Conservation (phyloP, 768 basidiomycete species). For the Leccinum longicurvipes region DNA sequence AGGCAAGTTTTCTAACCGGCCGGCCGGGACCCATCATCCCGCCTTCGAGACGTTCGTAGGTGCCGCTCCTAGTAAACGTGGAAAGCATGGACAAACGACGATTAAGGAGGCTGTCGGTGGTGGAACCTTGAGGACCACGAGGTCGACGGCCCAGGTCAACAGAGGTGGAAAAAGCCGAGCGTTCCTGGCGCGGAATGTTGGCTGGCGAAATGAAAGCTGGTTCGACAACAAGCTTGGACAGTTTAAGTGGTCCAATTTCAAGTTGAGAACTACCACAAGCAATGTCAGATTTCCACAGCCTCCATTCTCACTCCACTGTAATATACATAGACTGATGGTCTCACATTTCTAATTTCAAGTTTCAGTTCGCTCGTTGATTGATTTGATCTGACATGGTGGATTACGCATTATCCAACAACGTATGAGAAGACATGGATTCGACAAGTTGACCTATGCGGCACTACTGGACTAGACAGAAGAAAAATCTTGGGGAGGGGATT, state of each 20-base stretch:
- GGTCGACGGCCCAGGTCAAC: slow-evolving; percentile 24
- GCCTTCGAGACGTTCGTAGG: slow-evolving; percentile 61
- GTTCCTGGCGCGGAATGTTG: slow-evolving; percentile 22
- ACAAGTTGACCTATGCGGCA: neutral
- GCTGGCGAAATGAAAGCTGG: neutral
- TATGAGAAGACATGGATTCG: neutral
- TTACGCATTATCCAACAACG: neutral
- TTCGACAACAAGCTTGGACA: no score
- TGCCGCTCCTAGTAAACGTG: slow-evolving; percentile 37
- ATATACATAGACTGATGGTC: no score
- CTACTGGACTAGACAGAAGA: slow-evolving; percentile 5
- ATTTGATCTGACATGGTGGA: no score
- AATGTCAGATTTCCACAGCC: no score
- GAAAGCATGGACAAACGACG: slow-evolving; percentile 19
- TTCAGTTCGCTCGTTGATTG: no score
- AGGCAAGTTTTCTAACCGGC: slow-evolving; percentile 36
- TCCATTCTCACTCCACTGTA: neutral
- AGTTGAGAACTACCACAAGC: no score
- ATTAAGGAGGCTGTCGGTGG: neutral
- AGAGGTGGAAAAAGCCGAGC: slow-evolving; percentile 29
- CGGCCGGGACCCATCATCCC: slow-evolving; percentile 50
- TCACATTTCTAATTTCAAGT: neutral
- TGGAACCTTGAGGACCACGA: slow-evolving; percentile 20
- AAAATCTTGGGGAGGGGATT: slow-evolving; percentile 31
- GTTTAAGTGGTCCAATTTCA: neutral